Percentiles rank a stretch among this genome's conserved stretches.
Evolutionary conservation across 106 monocot genomes (phyloP).

Genomic region (Hemerocallis citrina): DNA sequence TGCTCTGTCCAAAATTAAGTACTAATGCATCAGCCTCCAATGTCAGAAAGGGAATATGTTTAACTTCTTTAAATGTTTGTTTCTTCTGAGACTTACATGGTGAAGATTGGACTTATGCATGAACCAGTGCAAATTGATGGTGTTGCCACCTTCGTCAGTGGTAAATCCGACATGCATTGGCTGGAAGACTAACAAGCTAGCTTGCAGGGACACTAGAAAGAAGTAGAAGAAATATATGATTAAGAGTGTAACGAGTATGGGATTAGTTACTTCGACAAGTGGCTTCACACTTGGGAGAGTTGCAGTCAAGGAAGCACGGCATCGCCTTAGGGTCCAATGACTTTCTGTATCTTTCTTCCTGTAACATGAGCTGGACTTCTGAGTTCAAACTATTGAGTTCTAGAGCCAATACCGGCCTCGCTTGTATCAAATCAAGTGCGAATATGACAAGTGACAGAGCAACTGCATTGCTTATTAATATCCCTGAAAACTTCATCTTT

Average conservation of each 20-base stretch:
- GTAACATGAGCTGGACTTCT: neutral
- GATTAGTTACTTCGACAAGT: neutral
- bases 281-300: constrained; percentile 3
- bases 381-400: neutral
- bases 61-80: too few species aligned
- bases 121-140: constrained; percentile 56
- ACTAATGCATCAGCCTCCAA: too few species aligned
- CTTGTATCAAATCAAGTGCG: too few species aligned
- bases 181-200: constrained; percentile 22
- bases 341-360: neutral
- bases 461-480: too few species aligned
- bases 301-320: constrained; percentile 7
- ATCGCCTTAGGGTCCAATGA: neutral
- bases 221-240: too few species aligned
- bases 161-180: constrained; percentile 81
- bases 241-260: too few species aligned
- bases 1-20: too few species aligned
- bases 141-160: constrained; percentile 59
- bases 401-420: neutral
- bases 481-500: too few species aligned
- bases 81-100: constrained; percentile 40
- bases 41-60: too few species aligned
- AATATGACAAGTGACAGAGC: too few species aligned
- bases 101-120: constrained; percentile 68
- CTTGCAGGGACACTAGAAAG: too few species aligned